Conservation (phyloP, 257 asterid genomes). For the Primulina tabacum region DNA sequence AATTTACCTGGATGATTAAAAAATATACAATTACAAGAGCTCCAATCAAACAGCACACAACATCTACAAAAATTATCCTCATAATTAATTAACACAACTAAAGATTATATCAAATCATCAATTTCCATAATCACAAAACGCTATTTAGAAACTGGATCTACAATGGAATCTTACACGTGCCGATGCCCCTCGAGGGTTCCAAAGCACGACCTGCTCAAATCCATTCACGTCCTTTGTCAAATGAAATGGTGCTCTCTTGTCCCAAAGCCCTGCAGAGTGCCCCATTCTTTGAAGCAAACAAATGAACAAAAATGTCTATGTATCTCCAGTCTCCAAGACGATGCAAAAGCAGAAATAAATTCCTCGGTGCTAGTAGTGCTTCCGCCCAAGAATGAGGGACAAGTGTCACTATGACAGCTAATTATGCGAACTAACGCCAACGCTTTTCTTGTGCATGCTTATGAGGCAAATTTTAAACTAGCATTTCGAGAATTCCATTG, state of each 20-base stretch:
- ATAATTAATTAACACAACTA: constrained; percentile 14
- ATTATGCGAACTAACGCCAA: constrained; percentile 27
- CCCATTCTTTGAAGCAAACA: constrained; percentile 50
- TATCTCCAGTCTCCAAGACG: constrained; percentile 22
- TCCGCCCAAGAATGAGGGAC: neutral
- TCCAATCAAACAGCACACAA: neutral
- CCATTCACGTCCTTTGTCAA: constrained; percentile 82
- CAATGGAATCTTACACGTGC: constrained; percentile 58
- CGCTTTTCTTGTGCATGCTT: constrained; percentile 29
- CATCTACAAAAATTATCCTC: neutral
- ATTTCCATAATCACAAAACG: constrained; percentile 11
- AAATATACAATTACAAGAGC: constrained; percentile 18
- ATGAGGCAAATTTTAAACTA: constrained; percentile 33
- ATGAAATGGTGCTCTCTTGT: constrained; percentile 58
- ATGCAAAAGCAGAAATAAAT: constrained; percentile 23
- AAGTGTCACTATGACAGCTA: constrained; percentile 13
- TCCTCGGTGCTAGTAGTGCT: constrained; percentile 16
- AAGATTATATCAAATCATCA: constrained; percentile 5
- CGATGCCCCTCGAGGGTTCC: constrained; percentile 80
- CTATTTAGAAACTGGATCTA: constrained; percentile 14
- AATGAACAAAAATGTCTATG: neutral
- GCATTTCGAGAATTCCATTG: constrained; percentile 29
- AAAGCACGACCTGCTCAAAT: constrained; percentile 74
- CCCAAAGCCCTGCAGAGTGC: constrained; percentile 79
- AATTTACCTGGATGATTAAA: constrained; percentile 54